Base-by-base conservation (phyloP, 805 yeast genomes). In the Geotrichum ghanense region DNA sequence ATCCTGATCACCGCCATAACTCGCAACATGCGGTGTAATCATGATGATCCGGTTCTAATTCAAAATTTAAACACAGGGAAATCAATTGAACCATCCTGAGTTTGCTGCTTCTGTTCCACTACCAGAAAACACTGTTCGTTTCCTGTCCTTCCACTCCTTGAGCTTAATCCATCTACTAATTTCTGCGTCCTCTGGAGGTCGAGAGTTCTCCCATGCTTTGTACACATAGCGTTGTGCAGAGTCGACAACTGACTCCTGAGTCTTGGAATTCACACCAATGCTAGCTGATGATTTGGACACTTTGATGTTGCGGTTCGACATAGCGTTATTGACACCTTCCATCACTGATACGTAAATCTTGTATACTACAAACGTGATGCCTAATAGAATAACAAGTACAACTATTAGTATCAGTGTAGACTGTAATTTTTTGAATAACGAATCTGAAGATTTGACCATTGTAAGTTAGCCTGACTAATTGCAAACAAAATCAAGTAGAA, bases 341-440 rank as follows among this genome's bases (percentile, higher is more conserved):
- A 12, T 12, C 14, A 56, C 20, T 20, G 45, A 42, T 31, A 31
- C 12, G 35, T 41, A 43, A 4, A 49, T 51, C 22, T 37, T 24
- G 45, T 50, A 56, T 14, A 41, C 41, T 4, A 46, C 51, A 39
- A 46, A 52, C 27, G 52, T 49, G n/a, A 56, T 39, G n/a, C 47
- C 35, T 2, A 46, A 48, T 16, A 49, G 41, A 12, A 44, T 22
- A 3, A 43, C 42, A 41, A 49, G 40, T 6, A 47, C 41, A 16
- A 40, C 40, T 16, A 50, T 26, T 7, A 46, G 47, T 12, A 47
- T 42, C 3, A 52, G 22, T 19, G 45, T 35, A 12, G 45, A 50
- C 20, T 20, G 45, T 12, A 42, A 43, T 27, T 42, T 44, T n/a
- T n/a, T n/a, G n/a, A n/a, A n/a, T n/a, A n/a, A n/a, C n/a, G n/a